These are phyloP conservation scores for Tylopilus sp. DNA, from an alignment of 1,284 basidiomycete species.

Conservation along the genomic window DNA sequence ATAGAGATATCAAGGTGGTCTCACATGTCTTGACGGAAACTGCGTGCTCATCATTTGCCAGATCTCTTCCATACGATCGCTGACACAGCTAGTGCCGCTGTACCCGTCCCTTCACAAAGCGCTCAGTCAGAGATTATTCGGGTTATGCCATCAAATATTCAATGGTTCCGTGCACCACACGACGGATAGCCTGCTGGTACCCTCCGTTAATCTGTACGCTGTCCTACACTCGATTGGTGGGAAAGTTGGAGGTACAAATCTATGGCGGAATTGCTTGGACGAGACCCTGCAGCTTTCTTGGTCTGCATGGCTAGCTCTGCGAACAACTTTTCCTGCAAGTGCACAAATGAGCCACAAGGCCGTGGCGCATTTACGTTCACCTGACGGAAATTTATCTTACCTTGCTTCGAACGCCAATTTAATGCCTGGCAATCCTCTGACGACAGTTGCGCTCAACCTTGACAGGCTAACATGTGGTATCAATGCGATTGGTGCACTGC, in stretches of 20 bases:
- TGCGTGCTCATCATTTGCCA: constrained; percentile 30
- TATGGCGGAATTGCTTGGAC: constrained; percentile 72
- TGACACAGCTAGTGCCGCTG: constrained; percentile 54
- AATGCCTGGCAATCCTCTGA: constrained; percentile 35
- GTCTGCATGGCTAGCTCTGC: constrained; percentile 52
- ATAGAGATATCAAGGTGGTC: constrained; percentile 47
- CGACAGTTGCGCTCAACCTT: constrained; percentile 50
- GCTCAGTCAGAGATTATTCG: constrained; percentile 47
- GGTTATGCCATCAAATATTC: constrained; percentile 51
- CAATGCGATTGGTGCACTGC: constrained; percentile 49
- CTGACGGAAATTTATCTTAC: constrained; percentile 12
- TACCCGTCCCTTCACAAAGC: constrained; percentile 66
- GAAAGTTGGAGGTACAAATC: constrained; percentile 64
- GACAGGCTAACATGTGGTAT: constrained; percentile 57
- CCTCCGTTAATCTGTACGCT: constrained; percentile 56
- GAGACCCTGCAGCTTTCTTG: constrained; percentile 61
- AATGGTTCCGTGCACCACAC: constrained; percentile 49
- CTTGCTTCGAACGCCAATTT: constrained; percentile 11
- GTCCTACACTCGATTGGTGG: constrained; percentile 67
- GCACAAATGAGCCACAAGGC: constrained; percentile 14
- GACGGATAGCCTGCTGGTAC: constrained; percentile 41
- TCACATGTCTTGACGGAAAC: neutral
- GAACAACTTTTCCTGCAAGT: constrained; percentile 50
- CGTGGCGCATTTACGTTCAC: constrained; percentile 4
- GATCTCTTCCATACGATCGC: constrained; percentile 49